Evolutionary conservation across 116 monocot species (phyloP), one percentile per base, ranked within the genome.

Genomic region (Dioscorea cayenensis): DNA sequence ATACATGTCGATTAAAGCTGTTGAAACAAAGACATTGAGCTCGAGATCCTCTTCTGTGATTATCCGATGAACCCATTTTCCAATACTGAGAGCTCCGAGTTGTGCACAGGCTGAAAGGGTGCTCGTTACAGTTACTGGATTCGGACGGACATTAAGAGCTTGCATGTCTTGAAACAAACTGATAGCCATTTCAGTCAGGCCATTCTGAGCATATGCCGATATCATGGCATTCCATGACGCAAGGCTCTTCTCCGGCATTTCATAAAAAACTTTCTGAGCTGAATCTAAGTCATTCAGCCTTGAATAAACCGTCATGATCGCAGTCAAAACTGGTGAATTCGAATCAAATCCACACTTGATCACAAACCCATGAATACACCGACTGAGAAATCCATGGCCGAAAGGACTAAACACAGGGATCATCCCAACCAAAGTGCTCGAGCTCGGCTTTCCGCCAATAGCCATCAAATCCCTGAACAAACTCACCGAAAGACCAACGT

Each of bases 1-100:
- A 70, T 93, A 93, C 93, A 93, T 93, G 73, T 93, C 87, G 28
- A 93, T 79, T 19, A 93, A 72, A 70, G 86, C 80, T 10, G 85
- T 89, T 28, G 64, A 75, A 2, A 89, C 77, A 51, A 73, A 89
- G 19, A 89, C 80, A 78, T 89, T 89, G 25, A 72, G 61, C 68
- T 89, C 80, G 14, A 89, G 51, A 12, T 80, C 48, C 36, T 82
- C 71, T 62, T 82, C 60, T 0, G 76, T 18, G 50, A 89, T 78
- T 27, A 77, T 78, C 38, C n/a, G 36, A 35, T 80, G 80, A 2
- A 82, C 75, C 89, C 89, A 82, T 63, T 78, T 85, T 2, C 89
- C 89, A 21, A 85, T 14, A 7, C 69, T 65, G 35, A 89, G 77
- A 65, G 85, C 72, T 68, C 89, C 89, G 10, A 89, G 77, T 66